Evolutionary conservation across 352 stramenopile species (phyloP).

Genomic region (Globisporangium uncinulatum): DNA sequence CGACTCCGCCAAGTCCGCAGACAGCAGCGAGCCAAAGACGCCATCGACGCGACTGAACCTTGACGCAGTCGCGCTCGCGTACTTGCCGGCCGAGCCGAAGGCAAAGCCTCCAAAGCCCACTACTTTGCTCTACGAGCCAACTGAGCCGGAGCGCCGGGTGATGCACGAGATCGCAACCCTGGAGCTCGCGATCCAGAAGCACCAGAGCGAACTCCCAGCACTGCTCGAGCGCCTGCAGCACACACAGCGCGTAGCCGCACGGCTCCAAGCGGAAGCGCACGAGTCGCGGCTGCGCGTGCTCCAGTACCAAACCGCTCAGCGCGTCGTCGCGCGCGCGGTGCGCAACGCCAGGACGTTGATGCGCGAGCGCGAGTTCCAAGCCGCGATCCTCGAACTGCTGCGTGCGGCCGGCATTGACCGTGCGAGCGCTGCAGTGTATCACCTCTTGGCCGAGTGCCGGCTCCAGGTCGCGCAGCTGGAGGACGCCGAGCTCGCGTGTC

Average conservation of each 20-base stretch:
- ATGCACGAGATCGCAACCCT: slow-evolving; percentile 41
- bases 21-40: not conserved
- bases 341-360: slow-evolving; percentile 30
- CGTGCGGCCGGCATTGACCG: slow-evolving; percentile 39
- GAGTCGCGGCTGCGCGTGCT: slow-evolving; percentile 34
- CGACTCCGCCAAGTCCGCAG: not conserved
- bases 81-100: slow-evolving; percentile 1
- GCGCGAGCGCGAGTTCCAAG: slow-evolving; percentile 49
- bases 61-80: slow-evolving; percentile 4
- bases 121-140: slow-evolving; percentile 22
- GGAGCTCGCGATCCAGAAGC: slow-evolving; percentile 36
- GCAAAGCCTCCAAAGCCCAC: not conserved
- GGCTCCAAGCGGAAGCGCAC: slow-evolving; percentile 23
- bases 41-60: slow-evolving; percentile 8
- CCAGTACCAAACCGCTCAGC: slow-evolving; percentile 43
- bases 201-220: slow-evolving; percentile 38
- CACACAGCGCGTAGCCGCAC: slow-evolving; percentile 22
- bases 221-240: slow-evolving; percentile 35
- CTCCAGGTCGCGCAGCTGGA: slow-evolving; percentile 39
- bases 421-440: slow-evolving; percentile 44
- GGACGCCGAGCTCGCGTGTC: slow-evolving; percentile 47
- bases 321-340: slow-evolving; percentile 36
- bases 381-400: slow-evolving; percentile 51
- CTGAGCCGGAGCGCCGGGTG: slow-evolving; percentile 22
- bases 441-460: slow-evolving; percentile 49